Percentiles rank a stretch among this genome's conserved stretches.
Evolutionary conservation across 225 moss, liverwort and hornwort genomes (phyloP).

Genomic region (Polytrichum formosum): DNA sequence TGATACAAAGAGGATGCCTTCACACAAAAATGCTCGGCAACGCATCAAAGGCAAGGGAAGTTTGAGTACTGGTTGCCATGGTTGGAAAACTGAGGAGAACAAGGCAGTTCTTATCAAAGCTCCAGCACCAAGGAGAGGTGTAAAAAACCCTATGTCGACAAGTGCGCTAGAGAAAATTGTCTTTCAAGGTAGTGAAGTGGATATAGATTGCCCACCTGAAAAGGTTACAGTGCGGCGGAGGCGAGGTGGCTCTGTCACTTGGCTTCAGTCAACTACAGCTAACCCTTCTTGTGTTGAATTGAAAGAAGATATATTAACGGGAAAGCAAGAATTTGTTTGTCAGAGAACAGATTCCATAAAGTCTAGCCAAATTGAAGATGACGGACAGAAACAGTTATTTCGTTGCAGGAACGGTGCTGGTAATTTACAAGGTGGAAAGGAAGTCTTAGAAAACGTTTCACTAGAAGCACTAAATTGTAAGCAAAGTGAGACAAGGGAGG

Average conservation of each 20-base stretch:
- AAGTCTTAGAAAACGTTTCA: background rate
- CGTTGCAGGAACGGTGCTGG: background rate
- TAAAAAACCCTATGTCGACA: background rate
- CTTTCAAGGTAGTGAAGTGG: conserved; percentile 9
- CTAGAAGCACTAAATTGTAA: background rate
- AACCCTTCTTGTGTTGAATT: conserved; percentile 10
- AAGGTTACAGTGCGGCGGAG: conserved; percentile 7
- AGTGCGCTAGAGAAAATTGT: background rate
- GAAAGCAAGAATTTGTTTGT: background rate
- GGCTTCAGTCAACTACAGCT: background rate
- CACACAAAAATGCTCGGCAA: conserved; percentile 7
- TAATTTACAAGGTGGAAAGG: conserved; percentile 1
- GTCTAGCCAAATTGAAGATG: background rate
- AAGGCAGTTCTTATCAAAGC: background rate
- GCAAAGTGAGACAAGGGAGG: background rate
- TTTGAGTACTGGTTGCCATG: conserved; percentile 1
- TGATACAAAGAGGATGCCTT: conserved; percentile 8
- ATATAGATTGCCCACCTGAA: conserved; percentile 9
- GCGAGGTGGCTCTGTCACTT: conserved; percentile 2
- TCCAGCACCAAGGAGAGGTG: conserved; percentile 6
- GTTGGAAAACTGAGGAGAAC: background rate
- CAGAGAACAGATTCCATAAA: background rate
- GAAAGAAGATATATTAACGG: conserved; percentile 5
- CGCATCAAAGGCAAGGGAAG: conserved; percentile 2
- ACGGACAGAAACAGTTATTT: conserved; percentile 1